Evolutionary conservation across 495 filamentous ascomycete species (phyloP).

Genomic region (Podospora australis): DNA sequence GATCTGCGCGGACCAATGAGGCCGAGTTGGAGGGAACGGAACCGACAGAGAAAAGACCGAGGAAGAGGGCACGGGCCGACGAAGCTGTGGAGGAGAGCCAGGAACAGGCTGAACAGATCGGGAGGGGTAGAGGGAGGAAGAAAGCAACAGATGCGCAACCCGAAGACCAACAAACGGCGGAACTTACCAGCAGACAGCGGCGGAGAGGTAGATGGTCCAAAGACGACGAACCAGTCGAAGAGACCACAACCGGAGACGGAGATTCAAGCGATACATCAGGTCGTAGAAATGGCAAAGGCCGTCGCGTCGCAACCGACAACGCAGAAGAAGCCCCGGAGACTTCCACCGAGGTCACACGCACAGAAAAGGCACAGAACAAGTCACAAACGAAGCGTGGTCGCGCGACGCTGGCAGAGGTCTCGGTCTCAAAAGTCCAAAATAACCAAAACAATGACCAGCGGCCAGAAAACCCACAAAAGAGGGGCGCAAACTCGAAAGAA

Average conservation of each 20-base stretch:
- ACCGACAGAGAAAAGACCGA: constrained; percentile 3
- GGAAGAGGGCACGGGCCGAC: constrained; percentile 8
- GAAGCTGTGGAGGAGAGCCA: constrained; percentile 1
- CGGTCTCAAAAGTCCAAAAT: constrained; percentile 21
- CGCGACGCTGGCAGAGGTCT: constrained; percentile 17
- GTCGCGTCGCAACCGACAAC: constrained; percentile 13
- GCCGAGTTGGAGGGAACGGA: constrained; percentile 1
- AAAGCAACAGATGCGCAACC: not conserved
- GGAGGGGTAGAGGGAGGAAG: not conserved
- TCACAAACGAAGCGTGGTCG: constrained; percentile 13
- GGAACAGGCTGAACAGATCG: not conserved
- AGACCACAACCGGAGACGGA: not conserved
- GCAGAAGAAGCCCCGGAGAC: constrained; percentile 7
- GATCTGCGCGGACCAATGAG: constrained; percentile 9
- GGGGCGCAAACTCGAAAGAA: not conserved
- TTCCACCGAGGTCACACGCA: not conserved
- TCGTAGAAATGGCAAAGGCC: constrained; percentile 12
- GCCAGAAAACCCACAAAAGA: constrained; percentile 4
- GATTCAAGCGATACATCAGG: not conserved
- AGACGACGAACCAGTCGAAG: constrained; percentile 3
- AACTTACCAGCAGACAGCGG: constrained; percentile 4
- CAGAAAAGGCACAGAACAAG: not conserved
- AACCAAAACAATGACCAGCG: constrained; percentile 6
- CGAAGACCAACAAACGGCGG: not conserved
- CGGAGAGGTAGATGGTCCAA: constrained; percentile 7